A percentile compares a stretch with the other conserved stretches of the same genome.
phyloP scores from a whole-genome alignment of 805 yeast genomes.

The Candida nanaspora region DNA sequence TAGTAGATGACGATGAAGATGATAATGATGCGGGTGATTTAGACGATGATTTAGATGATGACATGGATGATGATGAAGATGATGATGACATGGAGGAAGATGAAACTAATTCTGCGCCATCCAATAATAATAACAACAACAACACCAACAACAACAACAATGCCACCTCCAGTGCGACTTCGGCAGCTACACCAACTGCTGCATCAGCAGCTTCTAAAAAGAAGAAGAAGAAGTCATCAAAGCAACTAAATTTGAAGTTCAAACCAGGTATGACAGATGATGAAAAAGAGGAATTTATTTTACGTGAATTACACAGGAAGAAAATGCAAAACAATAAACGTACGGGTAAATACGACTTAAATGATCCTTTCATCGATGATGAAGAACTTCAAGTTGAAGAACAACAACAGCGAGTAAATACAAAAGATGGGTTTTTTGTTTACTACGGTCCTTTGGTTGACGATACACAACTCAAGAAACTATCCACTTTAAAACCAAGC shows the following conservation, averaged over 20 bases:
- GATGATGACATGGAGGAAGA: conserved; percentile 27
- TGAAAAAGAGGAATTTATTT: conserved; percentile 24
- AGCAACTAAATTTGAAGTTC: conserved; percentile 21
- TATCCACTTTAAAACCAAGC: background rate
- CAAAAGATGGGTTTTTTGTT: conserved; percentile 93
- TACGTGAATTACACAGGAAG: conserved; percentile 25
- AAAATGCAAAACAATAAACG: conserved; percentile 53
- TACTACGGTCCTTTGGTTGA: conserved; percentile 87
- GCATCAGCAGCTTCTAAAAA: too few relatives aligned
- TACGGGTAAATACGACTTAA: conserved; percentile 84
- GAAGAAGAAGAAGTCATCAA: background rate
- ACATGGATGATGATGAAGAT: conserved; percentile 29
- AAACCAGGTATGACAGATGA: conserved; percentile 25
- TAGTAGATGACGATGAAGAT: conserved; percentile 43
- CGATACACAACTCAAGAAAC: conserved; percentile 22
- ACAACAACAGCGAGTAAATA: conserved; percentile 82
- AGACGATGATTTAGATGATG: conserved; percentile 31
- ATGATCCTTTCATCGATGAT: conserved; percentile 96
- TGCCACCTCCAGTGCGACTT: too few relatives aligned
- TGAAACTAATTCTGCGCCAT: conserved; percentile 20
- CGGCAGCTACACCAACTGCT: too few relatives aligned
- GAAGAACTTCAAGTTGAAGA: conserved; percentile 89
- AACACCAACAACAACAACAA: too few relatives aligned
- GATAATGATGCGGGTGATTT: conserved; percentile 41
- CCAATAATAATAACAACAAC: conserved; percentile 9